Evolutionary conservation across 108 stramenopile genomes (phyloP).

Genomic region (Discostella pseudostelligera): DNA sequence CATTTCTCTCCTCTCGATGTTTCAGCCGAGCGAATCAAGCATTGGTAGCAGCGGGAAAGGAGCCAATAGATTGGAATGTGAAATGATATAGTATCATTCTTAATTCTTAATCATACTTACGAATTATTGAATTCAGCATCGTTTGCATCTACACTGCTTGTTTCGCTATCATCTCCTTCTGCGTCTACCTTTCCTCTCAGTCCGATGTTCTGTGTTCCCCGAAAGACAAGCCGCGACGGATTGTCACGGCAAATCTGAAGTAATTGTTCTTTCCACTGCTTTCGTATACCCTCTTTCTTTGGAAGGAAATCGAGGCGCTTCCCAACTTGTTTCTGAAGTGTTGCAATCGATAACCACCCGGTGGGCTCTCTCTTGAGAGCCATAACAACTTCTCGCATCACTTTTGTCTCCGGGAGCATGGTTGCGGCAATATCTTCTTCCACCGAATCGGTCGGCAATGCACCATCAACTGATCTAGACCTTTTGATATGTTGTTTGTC

Average conservation of each 20-base stretch:
- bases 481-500: not conserved
- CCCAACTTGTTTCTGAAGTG: not conserved
- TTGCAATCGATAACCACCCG: not conserved
- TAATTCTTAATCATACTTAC: no score
- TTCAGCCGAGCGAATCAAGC: conserved; percentile 71
- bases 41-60: conserved; percentile 54
- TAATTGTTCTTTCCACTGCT: conserved; percentile 9
- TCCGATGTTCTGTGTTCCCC: conserved; percentile 2
- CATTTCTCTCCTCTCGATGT: conserved; percentile 80
- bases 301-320: not conserved
- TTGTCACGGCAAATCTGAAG: conserved; percentile 1
- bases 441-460: no score
- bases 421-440: not conserved
- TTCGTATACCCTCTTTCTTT: not conserved
- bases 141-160: no score
- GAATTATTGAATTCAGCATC: no score
- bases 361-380: conserved; percentile 3
- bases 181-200: not conserved
- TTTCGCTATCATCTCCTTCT: not conserved
- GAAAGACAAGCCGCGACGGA: not conserved
- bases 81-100: conserved; percentile 1
- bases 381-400: not conserved
- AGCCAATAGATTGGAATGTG: conserved; percentile 80
- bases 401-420: not conserved
- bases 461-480: not conserved